A percentile compares a stretch with the other conserved stretches of the same genome.
Evolutionary conservation across 495 filamentous ascomycete species (phyloP).

Genomic region (Talaromyces nanjingensis): DNA sequence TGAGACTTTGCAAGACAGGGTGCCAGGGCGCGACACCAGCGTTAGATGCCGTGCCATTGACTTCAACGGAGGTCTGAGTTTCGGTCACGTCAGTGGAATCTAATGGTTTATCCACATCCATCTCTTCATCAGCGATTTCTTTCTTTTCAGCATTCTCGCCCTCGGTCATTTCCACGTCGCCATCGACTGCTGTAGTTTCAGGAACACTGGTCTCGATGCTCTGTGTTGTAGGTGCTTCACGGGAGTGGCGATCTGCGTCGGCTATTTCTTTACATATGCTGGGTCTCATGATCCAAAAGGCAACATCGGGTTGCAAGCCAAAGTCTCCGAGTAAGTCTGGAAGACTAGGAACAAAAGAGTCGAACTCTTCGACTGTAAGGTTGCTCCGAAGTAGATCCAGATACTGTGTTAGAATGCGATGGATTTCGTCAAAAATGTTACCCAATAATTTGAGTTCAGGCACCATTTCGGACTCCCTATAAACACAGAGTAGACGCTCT

Average conservation of each 20-base stretch:
- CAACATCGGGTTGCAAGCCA: slow-evolving; percentile 71
- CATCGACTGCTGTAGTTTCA: slow-evolving; percentile 16
- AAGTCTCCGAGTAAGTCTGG: slow-evolving; percentile 67
- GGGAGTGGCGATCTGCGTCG: slow-evolving; percentile 31
- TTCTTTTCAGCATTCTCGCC: slow-evolving; percentile 16
- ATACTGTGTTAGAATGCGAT: slow-evolving; percentile 76
- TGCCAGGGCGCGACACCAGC: slow-evolving; percentile 46
- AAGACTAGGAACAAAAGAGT: slow-evolving; percentile 71
- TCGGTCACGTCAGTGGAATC: slow-evolving; percentile 7
- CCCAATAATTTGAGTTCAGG: slow-evolving; percentile 76
- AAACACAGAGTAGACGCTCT: slow-evolving; percentile 74
- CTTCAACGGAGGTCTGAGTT: not conserved
- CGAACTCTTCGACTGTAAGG: slow-evolving; percentile 69
- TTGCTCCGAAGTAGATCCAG: slow-evolving; percentile 81
- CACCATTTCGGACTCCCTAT: slow-evolving; percentile 54
- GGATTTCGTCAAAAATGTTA: slow-evolving; percentile 83
- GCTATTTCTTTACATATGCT: slow-evolving; percentile 54
- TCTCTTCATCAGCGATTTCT: slow-evolving; percentile 15
- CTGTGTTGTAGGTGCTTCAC: slow-evolving; percentile 10
- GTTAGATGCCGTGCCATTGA: slow-evolving; percentile 9
- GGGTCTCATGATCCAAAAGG: slow-evolving; percentile 78
- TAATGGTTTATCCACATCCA: slow-evolving; percentile 35
- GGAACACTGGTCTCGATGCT: slow-evolving; percentile 9
- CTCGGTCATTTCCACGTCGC: slow-evolving; percentile 29
- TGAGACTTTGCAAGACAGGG: slow-evolving; percentile 69